Evolutionary conservation across 805 yeast species (phyloP), one percentile per base, ranked within the genome.

Genomic region (Tetrapisispora taiwanensis): DNA sequence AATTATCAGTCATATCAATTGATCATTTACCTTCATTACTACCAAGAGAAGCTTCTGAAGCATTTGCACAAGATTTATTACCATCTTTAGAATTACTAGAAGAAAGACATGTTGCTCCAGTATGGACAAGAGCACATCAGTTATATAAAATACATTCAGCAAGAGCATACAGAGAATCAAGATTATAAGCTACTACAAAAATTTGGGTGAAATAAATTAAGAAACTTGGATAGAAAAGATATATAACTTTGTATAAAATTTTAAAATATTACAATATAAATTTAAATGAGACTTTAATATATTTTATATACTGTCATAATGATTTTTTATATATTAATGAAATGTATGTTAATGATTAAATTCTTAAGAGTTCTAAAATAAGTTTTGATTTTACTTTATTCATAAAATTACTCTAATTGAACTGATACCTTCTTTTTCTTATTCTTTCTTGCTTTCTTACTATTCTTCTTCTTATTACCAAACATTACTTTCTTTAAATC

Each of bases 21-120:
- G 99, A 92, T 69, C 99, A 92, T 66, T 74, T 92, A 59, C 99
- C 99, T 34, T 81, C 95, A 8, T 70, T 92, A 62, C 74, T 92
- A 52, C 99, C 99, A 59, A 84, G 98, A 70, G 99, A 92, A 68
- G 84, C 97, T 20, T 87, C 96, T 7, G 98, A 92, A 71, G 79
- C 80, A 50, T 92, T 87, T 68, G 77, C 94, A 36, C 75, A 69
- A 49, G 97, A 92, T 67, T 73, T 92, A 63, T 68, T 92, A 59
- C 98, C 99, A 35, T 84, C 94, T 15, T 73, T 92, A 63, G 75
- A 85, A 66, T 80, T 84, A 62, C 74, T 92, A 57, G 89, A 94
- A 56, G 68, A 86, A 51, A 82, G 97, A 68, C 70, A 78, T 44
- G 70, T 79, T 37, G 83, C 95, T 24, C 87, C 88, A 14, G 97